Percentiles rank a stretch among this genome's conserved stretches.
phyloP scores from a whole-genome alignment of 306 rosid species.

The Trifolium dubium region DNA sequence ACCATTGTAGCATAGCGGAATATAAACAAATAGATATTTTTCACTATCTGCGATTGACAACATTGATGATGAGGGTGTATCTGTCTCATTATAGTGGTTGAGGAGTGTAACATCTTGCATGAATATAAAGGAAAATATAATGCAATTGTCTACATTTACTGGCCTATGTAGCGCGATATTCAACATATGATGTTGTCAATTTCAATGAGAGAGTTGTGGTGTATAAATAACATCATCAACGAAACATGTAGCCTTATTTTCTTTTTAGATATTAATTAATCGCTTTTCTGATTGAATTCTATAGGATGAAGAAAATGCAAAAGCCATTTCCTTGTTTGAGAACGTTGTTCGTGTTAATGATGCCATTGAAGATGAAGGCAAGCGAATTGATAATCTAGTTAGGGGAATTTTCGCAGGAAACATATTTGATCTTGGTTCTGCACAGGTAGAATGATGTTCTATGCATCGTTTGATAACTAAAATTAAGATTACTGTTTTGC shows the following conservation, averaged over 20 bases:
- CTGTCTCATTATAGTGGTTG: slow-evolving; percentile 32
- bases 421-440: slow-evolving; percentile 97
- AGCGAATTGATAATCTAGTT: slow-evolving; percentile 80
- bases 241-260: slow-evolving; percentile 15
- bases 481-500: slow-evolving; percentile 8
- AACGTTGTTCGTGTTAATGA: slow-evolving; percentile 73
- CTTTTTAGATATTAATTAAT: slow-evolving; percentile 20
- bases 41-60: background rate
- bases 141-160: slow-evolving; percentile 27
- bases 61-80: slow-evolving; percentile 5
- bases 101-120: slow-evolving; percentile 3
- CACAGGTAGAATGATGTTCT: slow-evolving; percentile 61
- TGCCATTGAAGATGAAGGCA: slow-evolving; percentile 85
- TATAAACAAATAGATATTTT: background rate
- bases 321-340: slow-evolving; percentile 79
- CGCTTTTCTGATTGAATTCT: slow-evolving; percentile 39
- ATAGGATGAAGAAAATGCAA: slow-evolving; percentile 96
- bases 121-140: background rate
- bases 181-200: slow-evolving; percentile 22
- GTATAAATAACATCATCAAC: slow-evolving; percentile 7
- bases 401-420: slow-evolving; percentile 95
- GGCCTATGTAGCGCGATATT: slow-evolving; percentile 15
- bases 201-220: background rate
- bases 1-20: background rate
- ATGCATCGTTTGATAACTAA: slow-evolving; percentile 27